These are phyloP conservation scores for Diaporthe sp. DNA, from an alignment of 2,329 filamentous ascomycete species.

Conservation along the genomic window DNA sequence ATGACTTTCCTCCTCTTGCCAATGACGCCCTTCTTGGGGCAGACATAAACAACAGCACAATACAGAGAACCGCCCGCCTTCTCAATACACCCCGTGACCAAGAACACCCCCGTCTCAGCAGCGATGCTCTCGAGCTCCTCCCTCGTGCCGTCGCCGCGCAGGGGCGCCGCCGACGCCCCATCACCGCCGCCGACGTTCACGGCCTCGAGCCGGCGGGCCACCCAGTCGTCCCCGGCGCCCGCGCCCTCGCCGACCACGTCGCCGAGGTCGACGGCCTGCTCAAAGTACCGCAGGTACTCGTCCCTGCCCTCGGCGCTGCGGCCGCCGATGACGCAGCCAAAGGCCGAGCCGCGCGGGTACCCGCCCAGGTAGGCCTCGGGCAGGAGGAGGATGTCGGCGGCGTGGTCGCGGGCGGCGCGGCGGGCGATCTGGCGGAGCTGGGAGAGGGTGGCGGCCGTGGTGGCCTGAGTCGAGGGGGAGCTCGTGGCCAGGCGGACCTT, in stretches of 20 bases:
- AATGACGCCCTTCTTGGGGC: constrained; percentile 78
- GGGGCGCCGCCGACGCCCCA: constrained; percentile 43
- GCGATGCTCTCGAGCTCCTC: constrained; percentile 85
- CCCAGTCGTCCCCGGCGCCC: constrained; percentile 80
- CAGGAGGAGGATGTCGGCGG: constrained; percentile 82
- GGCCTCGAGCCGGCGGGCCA: constrained; percentile 69
- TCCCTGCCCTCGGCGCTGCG: constrained; percentile 80
- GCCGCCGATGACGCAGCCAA: constrained; percentile 81
- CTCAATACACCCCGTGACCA: constrained; percentile 86
- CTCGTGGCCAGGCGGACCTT: constrained; percentile 69
- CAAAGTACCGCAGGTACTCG: constrained; percentile 86
- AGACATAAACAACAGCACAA: constrained; percentile 86
- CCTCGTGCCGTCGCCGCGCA: constrained; percentile 73
- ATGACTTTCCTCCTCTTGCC: constrained; percentile 94
- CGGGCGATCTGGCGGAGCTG: constrained; percentile 75
- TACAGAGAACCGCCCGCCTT: constrained; percentile 86
- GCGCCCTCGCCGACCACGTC: constrained; percentile 74
- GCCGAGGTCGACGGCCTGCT: constrained; percentile 83
- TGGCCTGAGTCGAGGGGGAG: constrained; percentile 66
- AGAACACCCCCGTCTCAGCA: constrained; percentile 82
- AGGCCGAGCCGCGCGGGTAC: constrained; percentile 85
- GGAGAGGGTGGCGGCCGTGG: constrained; percentile 72
- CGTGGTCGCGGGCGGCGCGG: constrained; percentile 67
- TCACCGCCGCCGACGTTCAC: constrained; percentile 47
- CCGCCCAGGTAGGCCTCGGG: constrained; percentile 94